Evolutionary conservation across 768 basidiomycete genomes (phyloP), one percentile per base, ranked within the genome.

Genomic region (Termitomyces heimii): DNA sequence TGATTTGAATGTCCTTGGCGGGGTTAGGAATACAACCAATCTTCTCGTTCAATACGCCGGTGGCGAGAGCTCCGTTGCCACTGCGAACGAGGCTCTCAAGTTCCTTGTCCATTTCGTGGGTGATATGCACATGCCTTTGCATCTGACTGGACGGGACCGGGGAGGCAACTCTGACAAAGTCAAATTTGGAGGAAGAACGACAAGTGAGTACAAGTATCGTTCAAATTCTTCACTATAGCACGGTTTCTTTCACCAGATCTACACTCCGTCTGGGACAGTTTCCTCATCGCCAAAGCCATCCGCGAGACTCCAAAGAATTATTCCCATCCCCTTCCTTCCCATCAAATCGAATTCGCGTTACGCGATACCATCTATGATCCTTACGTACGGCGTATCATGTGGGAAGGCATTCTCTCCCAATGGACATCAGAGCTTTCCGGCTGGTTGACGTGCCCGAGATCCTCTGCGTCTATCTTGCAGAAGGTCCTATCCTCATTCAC

Each of bases 101-200:
- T 99, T 97, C 75, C 75, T 99, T 32, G 81, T 95, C 31, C 97
- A 99, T 70, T 98, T 93, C 64, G 54, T 97, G 12, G 94, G 96
- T 0, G 96, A 98, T 68, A 77, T 96, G 78, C 96, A 97, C 65
- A 86, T 89, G 81, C 96, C 96, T 5, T 74, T 99, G 54, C 96
- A 99, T 69, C 79, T 99, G 37, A 89, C 89, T 0, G 92, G 92
- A 2, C 77, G 94, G 18, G 85, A 94, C 63, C 79, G 90, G 31
- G 96, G 96, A 5, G 96, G 95, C 1, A 98, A 98, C 66, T 81
- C 81, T 6, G 81, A 79, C 60, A 85, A 84, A 63, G 91, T 94
- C 28, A 65, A 73, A 13, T 97, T 90, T 67, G 88, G 87, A 57
- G 83, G 82, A 0, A 76, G 88, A 29, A 70, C 76, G 50, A 89